Evolutionary conservation across 23 red algal genomes (phyloP), one percentile per base, ranked within the genome.

Genomic region (Gracilaria vermiculophylla): DNA sequence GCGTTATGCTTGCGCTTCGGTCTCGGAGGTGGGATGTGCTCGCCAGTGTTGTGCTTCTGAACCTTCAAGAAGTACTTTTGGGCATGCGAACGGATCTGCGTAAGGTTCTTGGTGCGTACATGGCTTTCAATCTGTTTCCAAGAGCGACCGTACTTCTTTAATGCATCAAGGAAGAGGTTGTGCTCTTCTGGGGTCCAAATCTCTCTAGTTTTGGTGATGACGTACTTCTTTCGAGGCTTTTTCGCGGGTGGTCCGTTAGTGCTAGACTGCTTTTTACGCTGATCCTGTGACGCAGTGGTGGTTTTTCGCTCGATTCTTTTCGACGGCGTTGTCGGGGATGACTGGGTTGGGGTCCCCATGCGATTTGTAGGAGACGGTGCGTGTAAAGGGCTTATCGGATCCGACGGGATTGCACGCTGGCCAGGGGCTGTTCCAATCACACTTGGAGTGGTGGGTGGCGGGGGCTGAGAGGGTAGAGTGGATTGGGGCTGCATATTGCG

Each of bases 11-110:
- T 76, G 34, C 95, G 56, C 82, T 93, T 97, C 3, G 75, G 90
- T 56, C 96, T 69, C 10, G 96, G 92, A 27, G 96, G 96, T 0
- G 96, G 96, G 31, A 98, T 86, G 49, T 77, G 79, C 58, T 92
- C 96, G 12, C 89, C 82, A n/a, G 83, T 85, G 43, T 95, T 89
- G 67, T 92, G 83, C 77, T 95, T 94, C 27, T 91, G 85, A 16
- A 98, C 86, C 71, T 98, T 98, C 43, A 98, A 43, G 88, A 98
- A 98, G 57, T 98, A 98, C 55, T 98, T 98, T 69, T 98, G 96
- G 19, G 96, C 96, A 57, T 98, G 96, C 28, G 85, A 91, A 51
- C 96, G 91, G 55, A 98, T 98, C 96, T 98, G 92, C 44, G 95
- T 90, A 15, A 98, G 83, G 61, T 90, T 95, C 80, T 98, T 98